Evolutionary conservation across 23 red algal species (phyloP).

Genomic region (Cyanidium caldarium): DNA sequence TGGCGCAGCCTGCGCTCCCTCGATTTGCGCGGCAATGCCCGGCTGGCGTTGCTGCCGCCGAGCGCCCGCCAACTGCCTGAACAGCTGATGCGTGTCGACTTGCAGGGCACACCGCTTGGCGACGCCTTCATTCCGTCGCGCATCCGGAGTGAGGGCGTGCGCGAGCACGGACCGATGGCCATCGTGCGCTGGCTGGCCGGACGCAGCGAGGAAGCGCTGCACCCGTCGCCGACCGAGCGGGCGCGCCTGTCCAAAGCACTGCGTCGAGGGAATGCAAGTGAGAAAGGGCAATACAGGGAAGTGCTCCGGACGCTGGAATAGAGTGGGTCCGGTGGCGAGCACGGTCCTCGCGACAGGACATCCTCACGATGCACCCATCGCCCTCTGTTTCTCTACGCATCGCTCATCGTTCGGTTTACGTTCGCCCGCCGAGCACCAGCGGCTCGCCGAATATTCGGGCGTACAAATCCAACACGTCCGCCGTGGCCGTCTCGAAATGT

Average conservation of each 20-base stretch:
- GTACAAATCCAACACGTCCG: slow-evolving; percentile 86
- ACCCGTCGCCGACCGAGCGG: too few relatives aligned
- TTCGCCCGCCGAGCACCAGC: slow-evolving; percentile 30
- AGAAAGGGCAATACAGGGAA: too few relatives aligned
- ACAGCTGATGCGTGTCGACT: background rate
- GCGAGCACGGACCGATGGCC: background rate
- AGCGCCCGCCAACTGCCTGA: background rate
- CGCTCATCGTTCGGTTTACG: too few relatives aligned
- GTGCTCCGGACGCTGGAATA: too few relatives aligned
- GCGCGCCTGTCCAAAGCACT: too few relatives aligned
- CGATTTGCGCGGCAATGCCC: background rate
- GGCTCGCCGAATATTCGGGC: slow-evolving; percentile 52
- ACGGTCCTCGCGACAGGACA: too few relatives aligned
- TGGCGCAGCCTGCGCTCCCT: background rate
- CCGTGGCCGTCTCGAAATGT: slow-evolving; percentile 88
- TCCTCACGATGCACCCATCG: too few relatives aligned
- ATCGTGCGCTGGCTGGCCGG: background rate
- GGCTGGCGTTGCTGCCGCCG: background rate
- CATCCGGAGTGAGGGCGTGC: background rate
- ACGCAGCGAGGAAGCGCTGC: too few relatives aligned
- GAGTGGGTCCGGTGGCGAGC: too few relatives aligned
- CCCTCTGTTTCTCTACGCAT: too few relatives aligned
- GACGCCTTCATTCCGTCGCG: background rate
- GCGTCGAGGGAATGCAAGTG: too few relatives aligned
- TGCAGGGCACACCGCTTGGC: background rate